phyloP scores from a whole-genome alignment of 2,329 filamentous ascomycete genomes.

The Fusarium marasasianum region DNA sequence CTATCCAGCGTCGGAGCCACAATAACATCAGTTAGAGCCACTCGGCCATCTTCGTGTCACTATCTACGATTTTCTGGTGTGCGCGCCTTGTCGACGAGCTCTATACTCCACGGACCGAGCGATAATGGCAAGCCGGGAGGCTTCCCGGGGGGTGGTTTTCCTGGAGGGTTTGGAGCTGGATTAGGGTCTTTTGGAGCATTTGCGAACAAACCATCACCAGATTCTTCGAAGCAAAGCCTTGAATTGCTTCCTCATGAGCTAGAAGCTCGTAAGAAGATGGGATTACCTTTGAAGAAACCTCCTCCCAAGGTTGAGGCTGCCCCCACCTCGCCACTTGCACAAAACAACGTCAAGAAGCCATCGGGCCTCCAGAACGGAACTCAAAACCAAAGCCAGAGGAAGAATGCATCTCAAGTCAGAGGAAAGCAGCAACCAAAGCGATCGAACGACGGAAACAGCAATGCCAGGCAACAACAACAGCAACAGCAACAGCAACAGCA shows the following conservation, averaged over 20 bases:
- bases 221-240: not conserved
- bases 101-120: constrained; percentile 30
- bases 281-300: constrained; percentile 29
- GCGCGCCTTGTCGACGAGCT: constrained; percentile 45
- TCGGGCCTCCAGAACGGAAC: not conserved
- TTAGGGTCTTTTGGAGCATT: constrained; percentile 40
- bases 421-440: not conserved
- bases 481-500: constrained; percentile 12
- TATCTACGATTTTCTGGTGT: not conserved
- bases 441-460: not conserved
- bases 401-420: not conserved
- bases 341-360: constrained; percentile 2
- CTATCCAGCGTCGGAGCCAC: constrained; percentile 14
- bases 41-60: not conserved
- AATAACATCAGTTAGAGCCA: constrained; percentile 4
- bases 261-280: constrained; percentile 47
- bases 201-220: constrained; percentile 17
- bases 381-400: constrained; percentile 9
- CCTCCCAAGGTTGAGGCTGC: not conserved
- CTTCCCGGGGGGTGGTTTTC: constrained; percentile 39
- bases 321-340: not conserved
- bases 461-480: constrained; percentile 6
- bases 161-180: constrained; percentile 32
- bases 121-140: constrained; percentile 30
- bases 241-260: constrained; percentile 52